phyloP scores from a whole-genome alignment of 441 rosid species.

The Pelargonium cotyledonis region DNA sequence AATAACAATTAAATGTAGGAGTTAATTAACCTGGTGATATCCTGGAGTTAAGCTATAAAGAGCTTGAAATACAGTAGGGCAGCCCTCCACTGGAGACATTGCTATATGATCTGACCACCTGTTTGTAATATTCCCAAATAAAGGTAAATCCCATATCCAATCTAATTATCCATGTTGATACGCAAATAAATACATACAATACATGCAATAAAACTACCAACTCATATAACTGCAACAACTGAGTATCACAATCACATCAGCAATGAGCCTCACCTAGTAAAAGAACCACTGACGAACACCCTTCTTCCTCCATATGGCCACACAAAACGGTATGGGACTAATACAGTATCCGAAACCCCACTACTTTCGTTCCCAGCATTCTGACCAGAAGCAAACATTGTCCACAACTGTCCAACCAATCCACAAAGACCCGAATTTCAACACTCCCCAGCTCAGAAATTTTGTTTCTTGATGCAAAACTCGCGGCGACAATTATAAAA shows the following conservation, averaged over 20 bases:
- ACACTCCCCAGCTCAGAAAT: slow-evolving; percentile 18
- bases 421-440: slow-evolving; percentile 29
- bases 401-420: slow-evolving; percentile 21
- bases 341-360: slow-evolving; percentile 35
- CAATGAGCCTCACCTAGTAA: slow-evolving; percentile 37
- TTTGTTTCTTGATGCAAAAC: not conserved
- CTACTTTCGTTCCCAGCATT: slow-evolving; percentile 41
- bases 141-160: slow-evolving; percentile 16
- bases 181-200: slow-evolving; percentile 4
- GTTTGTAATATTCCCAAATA: slow-evolving; percentile 23
- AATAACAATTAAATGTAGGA: slow-evolving; percentile 2
- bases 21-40: slow-evolving; percentile 66
- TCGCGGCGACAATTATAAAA: slow-evolving; percentile 7
- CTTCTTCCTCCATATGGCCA: slow-evolving; percentile 67
- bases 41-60: slow-evolving; percentile 78
- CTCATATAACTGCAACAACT: no score
- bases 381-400: slow-evolving; percentile 67
- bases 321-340: slow-evolving; percentile 64
- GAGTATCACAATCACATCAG: no score
- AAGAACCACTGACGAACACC: slow-evolving; percentile 48
- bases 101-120: slow-evolving; percentile 79
- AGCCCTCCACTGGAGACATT: slow-evolving; percentile 89
- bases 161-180: slow-evolving; percentile 3
- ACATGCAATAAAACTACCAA: not conserved
- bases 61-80: slow-evolving; percentile 85